These are phyloP conservation scores for Emergomyces orientalis DNA, from an alignment of 2,329 filamentous ascomycete genomes.

Conservation along the genomic window DNA sequence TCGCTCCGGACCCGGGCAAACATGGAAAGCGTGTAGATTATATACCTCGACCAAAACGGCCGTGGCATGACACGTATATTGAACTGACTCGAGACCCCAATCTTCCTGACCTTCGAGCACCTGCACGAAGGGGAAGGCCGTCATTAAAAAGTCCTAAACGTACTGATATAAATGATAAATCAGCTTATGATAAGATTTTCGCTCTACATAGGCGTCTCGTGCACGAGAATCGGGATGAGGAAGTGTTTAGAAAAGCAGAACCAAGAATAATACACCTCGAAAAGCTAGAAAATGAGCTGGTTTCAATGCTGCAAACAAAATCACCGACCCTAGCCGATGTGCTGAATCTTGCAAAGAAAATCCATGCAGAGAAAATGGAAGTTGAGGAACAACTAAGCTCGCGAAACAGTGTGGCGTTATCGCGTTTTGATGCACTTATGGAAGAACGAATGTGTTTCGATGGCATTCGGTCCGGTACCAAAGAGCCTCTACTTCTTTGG, in stretches of 20 bases:
- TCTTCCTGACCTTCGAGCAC: neutral
- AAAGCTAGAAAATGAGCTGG: neutral
- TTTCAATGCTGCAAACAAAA: neutral
- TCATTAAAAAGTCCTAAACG: neutral
- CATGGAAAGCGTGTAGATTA: constrained; percentile 13
- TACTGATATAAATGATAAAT: neutral
- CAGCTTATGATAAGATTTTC: neutral
- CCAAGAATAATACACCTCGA: neutral
- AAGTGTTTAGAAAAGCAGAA: neutral
- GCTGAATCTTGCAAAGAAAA: neutral
- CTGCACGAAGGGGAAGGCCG: constrained; percentile 24
- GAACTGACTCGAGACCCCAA: constrained; percentile 13
- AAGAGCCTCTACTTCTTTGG: constrained; percentile 51
- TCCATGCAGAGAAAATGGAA: neutral
- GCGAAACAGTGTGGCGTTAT: neutral
- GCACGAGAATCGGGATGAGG: constrained; percentile 3
- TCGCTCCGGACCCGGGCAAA: constrained; percentile 20
- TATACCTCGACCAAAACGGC: constrained; percentile 29
- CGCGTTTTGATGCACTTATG: neutral
- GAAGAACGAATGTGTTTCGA: constrained; percentile 5
- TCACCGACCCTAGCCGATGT: neutral
- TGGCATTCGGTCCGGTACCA: constrained; percentile 11
- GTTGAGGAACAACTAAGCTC: neutral
- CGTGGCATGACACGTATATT: constrained; percentile 37
- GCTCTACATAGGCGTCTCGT: constrained; percentile 1